Evolutionary conservation across 306 rosid genomes (phyloP).

Genomic region (Lupinus albus): DNA sequence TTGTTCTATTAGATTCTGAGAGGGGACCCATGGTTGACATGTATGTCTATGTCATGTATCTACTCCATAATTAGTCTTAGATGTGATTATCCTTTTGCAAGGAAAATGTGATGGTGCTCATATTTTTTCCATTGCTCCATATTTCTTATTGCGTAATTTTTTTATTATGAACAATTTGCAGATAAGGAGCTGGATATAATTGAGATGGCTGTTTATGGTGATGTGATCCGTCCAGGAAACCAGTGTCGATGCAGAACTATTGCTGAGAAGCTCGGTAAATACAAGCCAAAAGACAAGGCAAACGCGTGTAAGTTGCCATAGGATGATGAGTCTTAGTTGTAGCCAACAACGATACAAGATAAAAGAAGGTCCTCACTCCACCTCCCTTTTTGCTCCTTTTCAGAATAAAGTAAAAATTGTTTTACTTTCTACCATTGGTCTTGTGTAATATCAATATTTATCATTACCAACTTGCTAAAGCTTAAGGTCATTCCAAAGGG

Average conservation of each 20-base stretch:
- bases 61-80: not conserved
- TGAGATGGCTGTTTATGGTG: constrained; percentile 99
- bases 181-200: constrained; percentile 91
- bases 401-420: too few species aligned
- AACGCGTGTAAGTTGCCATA: constrained; percentile 82
- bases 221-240: constrained; percentile 86
- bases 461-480: not conserved
- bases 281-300: constrained; percentile 60
- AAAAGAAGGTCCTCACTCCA: too few species aligned
- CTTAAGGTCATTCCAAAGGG: constrained; percentile 6
- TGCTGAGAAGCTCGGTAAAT: constrained; percentile 88
- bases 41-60: constrained; percentile 7
- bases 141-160: constrained; percentile 7
- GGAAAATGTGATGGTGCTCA: constrained; percentile 6
- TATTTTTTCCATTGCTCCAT: constrained; percentile 22
- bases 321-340: constrained; percentile 21
- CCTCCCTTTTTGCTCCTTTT: too few species aligned
- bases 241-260: constrained; percentile 86
- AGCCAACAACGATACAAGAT: constrained; percentile 10
- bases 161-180: constrained; percentile 43
- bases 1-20: constrained; percentile 20
- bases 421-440: not conserved
- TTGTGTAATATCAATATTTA: not conserved
- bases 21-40: constrained; percentile 2
- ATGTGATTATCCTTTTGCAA: not conserved